These are phyloP conservation scores for Penicillium decumbens DNA, from an alignment of 2,329 filamentous ascomycete genomes.

Conservation along the genomic window DNA sequence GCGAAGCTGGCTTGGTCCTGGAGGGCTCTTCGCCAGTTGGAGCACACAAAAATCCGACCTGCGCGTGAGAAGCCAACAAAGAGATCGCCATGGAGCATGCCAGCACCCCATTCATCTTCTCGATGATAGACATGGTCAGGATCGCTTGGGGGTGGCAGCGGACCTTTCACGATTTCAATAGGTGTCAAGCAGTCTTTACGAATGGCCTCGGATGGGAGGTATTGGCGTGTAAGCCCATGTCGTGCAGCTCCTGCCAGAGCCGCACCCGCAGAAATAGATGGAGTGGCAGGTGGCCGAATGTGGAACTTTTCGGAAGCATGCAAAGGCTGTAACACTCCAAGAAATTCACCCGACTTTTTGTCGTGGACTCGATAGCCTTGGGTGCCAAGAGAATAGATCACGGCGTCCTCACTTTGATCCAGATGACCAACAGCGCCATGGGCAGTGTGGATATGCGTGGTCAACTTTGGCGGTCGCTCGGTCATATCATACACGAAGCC, in stretches of 20 bases:
- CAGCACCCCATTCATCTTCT: slow-evolving; percentile 48
- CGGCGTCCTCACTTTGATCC: slow-evolving; percentile 40
- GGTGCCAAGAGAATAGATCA: slow-evolving; percentile 45
- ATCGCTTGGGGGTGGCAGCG: slow-evolving; percentile 22
- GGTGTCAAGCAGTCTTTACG: slow-evolving; percentile 26
- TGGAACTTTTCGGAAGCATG: slow-evolving; percentile 33
- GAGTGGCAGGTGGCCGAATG: slow-evolving; percentile 27
- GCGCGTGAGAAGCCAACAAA: slow-evolving; percentile 45
- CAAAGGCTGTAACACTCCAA: slow-evolving; percentile 39
- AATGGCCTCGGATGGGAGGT: slow-evolving; percentile 16
- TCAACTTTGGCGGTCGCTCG: slow-evolving; percentile 31
- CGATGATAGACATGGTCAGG: slow-evolving; percentile 26
- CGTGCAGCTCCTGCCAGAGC: slow-evolving; percentile 19
- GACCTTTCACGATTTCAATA: slow-evolving; percentile 26
- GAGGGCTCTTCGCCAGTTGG: slow-evolving; percentile 42
- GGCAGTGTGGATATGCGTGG: slow-evolving; percentile 38
- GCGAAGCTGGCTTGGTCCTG: slow-evolving; percentile 23
- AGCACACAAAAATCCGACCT: slow-evolving; percentile 44
- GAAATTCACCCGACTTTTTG: slow-evolving; percentile 37
- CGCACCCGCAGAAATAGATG: slow-evolving; percentile 14
- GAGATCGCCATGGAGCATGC: slow-evolving; percentile 40
- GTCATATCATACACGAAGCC: slow-evolving; percentile 47
- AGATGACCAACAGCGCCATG: slow-evolving; percentile 44
- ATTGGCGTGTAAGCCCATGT: slow-evolving; percentile 20
- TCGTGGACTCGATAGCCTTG: slow-evolving; percentile 43